Conservation (phyloP, 1,139 yeast genomes). For the Candida buenavistaensis region DNA sequence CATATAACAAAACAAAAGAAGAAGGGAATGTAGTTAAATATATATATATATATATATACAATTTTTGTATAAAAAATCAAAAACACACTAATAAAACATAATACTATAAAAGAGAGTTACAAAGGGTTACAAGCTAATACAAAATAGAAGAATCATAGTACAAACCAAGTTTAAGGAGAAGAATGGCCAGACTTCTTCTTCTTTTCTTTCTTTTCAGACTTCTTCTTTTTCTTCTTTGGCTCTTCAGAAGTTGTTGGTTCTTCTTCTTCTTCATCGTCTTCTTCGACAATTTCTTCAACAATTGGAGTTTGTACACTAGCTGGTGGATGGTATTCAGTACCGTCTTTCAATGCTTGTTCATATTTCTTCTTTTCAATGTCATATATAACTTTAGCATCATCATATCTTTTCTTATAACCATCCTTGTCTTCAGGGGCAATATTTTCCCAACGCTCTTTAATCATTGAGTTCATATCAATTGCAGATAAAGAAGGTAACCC, state of each 20-base stretch:
- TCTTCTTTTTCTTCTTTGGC: conserved; percentile 13
- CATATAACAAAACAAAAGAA: conserved; percentile 89
- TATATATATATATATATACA: conserved; percentile 3
- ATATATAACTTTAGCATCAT: conserved; percentile 61
- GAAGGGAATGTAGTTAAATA: conserved; percentile 53
- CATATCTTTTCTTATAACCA: conserved; percentile 75
- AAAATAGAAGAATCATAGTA: not conserved
- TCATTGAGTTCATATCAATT: conserved; percentile 74
- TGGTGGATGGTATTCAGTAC: conserved; percentile 11
- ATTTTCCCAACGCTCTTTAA: conserved; percentile 76
- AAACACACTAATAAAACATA: not conserved
- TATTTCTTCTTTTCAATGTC: conserved; percentile 66
- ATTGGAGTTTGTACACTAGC: conserved; percentile 23
- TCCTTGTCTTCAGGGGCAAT: conserved; percentile 66
- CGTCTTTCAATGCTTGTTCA: conserved; percentile 28
- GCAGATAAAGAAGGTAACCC: conserved; percentile 67
- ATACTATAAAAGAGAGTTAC: not conserved
- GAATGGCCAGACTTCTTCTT: conserved; percentile 18
- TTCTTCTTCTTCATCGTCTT: conserved; percentile 4
- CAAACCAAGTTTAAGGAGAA: conserved; percentile 2
- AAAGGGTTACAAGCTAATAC: conserved; percentile 7
- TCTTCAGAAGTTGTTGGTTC: conserved; percentile 4
- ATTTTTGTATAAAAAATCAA: conserved; percentile 1
- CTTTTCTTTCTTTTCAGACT: conserved; percentile 20
- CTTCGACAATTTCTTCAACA: conserved; percentile 8